Percentiles rank a stretch among this genome's conserved stretches.
These are phyloP conservation scores for Globisporangium abappressorium DNA, from an alignment of 352 stramenopile genomes.

Conservation along the genomic window DNA sequence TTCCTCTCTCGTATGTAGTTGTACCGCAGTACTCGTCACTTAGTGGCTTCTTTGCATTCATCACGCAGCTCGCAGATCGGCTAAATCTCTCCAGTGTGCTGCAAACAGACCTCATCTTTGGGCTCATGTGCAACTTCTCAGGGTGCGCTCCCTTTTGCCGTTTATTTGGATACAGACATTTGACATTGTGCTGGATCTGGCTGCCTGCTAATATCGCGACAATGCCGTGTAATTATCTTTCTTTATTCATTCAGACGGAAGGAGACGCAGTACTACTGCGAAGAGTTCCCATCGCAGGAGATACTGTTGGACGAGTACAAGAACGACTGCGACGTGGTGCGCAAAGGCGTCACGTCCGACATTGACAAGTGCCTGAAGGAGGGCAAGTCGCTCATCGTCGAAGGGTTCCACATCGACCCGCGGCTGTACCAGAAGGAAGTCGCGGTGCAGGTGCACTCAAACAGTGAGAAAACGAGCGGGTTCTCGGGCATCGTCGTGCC, in stretches of 20 bases:
- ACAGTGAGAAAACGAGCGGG: slow-evolving; percentile 21
- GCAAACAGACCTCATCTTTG: slow-evolving; percentile 86
- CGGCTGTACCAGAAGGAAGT: slow-evolving; percentile 82
- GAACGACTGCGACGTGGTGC: slow-evolving; percentile 77
- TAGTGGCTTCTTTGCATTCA: neutral
- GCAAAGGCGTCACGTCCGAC: slow-evolving; percentile 78
- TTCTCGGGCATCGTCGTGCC: slow-evolving; percentile 78
- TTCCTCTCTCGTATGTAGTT: neutral
- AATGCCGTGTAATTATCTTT: neutral
- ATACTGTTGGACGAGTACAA: slow-evolving; percentile 67
- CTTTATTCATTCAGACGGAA: slow-evolving; percentile 23
- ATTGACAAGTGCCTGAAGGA: slow-evolving; percentile 89
- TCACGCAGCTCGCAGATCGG: slow-evolving; percentile 65
- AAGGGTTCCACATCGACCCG: slow-evolving; percentile 85
- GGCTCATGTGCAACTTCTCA: slow-evolving; percentile 90
- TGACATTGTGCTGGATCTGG: neutral
- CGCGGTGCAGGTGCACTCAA: slow-evolving; percentile 25
- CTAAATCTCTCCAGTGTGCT: slow-evolving; percentile 86
- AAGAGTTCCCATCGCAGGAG: slow-evolving; percentile 54
- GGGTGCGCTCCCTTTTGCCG: slow-evolving; percentile 31
- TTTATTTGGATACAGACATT: neutral
- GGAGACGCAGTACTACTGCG: slow-evolving; percentile 67
- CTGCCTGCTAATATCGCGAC: neutral
- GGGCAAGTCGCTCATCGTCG: slow-evolving; percentile 87
- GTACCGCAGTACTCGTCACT: too few species aligned